Conservation (phyloP, 352 stramenopile species). For the Globisporangium spinosum region DNA sequence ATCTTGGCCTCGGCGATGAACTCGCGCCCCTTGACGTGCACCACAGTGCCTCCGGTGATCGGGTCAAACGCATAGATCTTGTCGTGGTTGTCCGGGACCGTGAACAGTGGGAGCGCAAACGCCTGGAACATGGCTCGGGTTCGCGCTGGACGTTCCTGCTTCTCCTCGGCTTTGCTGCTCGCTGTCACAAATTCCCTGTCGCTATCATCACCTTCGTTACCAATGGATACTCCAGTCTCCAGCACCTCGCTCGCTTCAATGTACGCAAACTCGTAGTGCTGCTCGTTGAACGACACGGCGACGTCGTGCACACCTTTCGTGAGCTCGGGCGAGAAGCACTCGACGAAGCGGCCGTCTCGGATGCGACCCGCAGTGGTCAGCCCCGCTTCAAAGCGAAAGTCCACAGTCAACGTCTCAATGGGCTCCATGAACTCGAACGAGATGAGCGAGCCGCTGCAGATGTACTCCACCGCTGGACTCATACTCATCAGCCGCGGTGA, state of each 20-base stretch:
- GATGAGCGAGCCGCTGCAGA: constrained; percentile 56
- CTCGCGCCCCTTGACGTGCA: constrained; percentile 50
- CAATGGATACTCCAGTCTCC: neutral
- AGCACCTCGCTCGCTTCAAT: constrained; percentile 4
- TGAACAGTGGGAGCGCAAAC: constrained; percentile 56
- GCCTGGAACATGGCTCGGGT: constrained; percentile 38
- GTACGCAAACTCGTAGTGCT: constrained; percentile 47
- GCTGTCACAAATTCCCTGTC: neutral
- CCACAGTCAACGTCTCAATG: constrained; percentile 53
- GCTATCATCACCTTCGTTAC: neutral
- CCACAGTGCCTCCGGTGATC: constrained; percentile 38
- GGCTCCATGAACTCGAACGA: constrained; percentile 60
- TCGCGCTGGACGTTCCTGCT: neutral
- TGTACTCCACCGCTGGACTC: constrained; percentile 51
- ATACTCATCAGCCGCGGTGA: constrained; percentile 43
- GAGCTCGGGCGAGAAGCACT: constrained; percentile 62
- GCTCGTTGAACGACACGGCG: constrained; percentile 63
- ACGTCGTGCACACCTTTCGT: constrained; percentile 37
- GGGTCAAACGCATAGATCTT: constrained; percentile 50
- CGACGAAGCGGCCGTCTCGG: constrained; percentile 42
- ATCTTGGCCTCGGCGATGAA: constrained; percentile 62
- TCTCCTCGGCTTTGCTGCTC: neutral
- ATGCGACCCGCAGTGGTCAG: constrained; percentile 31
- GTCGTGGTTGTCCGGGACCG: constrained; percentile 36
- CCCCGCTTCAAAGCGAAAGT: constrained; percentile 55